These are phyloP conservation scores for Gleditsia sinensis DNA, from an alignment of 306 rosid species.

Conservation along the genomic window DNA sequence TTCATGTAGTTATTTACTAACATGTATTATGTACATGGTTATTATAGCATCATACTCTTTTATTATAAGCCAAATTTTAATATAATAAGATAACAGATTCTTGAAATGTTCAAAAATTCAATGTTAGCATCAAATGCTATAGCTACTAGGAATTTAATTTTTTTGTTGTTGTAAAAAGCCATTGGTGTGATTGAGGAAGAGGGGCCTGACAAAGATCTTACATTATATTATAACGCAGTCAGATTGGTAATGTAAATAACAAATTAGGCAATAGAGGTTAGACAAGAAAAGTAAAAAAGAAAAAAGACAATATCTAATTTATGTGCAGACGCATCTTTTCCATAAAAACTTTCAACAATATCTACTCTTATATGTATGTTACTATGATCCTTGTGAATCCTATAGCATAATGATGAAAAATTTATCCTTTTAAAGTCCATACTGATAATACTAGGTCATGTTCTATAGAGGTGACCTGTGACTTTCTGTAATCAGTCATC, in stretches of 20 bases:
- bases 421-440: conserved; percentile 20
- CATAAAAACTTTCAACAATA: conserved; percentile 17
- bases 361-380: background rate
- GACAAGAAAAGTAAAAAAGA: background rate
- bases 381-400: conserved; percentile 11
- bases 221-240: background rate
- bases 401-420: background rate
- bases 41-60: background rate
- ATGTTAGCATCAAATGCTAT: background rate
- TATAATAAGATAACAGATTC: background rate
- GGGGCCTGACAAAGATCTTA: background rate
- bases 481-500: conserved; percentile 2
- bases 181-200: background rate
- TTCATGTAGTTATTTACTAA: background rate
- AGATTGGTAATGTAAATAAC: background rate
- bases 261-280: background rate
- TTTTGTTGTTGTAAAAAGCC: background rate
- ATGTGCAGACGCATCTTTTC: background rate
- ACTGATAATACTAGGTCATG: conserved; percentile 17
- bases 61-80: background rate
- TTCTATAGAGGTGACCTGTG: conserved; percentile 11
- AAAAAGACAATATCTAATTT: background rate
- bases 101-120: background rate
- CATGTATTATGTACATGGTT: background rate
- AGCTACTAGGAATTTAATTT: background rate